These are phyloP conservation scores for Cyphellophora europaea DNA, from an alignment of 2,329 filamentous ascomycete species.

Conservation along the genomic window DNA sequence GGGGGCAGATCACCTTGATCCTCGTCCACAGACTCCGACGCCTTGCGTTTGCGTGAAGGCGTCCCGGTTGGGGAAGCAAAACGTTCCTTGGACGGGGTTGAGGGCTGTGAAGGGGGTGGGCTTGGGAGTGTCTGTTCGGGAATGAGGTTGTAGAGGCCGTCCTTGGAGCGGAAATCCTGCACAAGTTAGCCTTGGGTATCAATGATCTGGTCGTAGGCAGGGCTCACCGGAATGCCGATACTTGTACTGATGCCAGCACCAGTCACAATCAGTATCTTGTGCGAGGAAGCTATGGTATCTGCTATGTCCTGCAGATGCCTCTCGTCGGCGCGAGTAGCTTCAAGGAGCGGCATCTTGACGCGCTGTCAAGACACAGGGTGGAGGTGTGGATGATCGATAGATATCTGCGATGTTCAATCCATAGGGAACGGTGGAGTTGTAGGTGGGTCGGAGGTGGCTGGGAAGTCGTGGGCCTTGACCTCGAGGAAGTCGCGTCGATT, in stretches of 20 bases:
- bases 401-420: background rate
- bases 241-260: constrained; percentile 69
- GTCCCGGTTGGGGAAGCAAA: constrained; percentile 1
- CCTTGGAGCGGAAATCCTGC: constrained; percentile 32
- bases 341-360: constrained; percentile 19
- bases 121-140: constrained; percentile 41
- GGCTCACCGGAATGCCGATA: constrained; percentile 62
- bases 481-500: background rate
- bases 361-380: background rate
- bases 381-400: too few species aligned
- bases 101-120: constrained; percentile 11
- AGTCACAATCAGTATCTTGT: constrained; percentile 62
- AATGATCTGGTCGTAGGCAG: background rate
- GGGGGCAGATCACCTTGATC: constrained; percentile 38
- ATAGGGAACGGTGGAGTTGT: background rate
- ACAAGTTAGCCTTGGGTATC: constrained; percentile 6
- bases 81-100: constrained; percentile 14
- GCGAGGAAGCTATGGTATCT: constrained; percentile 53
- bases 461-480: too few species aligned
- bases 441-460: background rate
- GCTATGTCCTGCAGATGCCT: constrained; percentile 56
- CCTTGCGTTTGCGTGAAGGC: constrained; percentile 4
- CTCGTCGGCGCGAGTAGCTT: constrained; percentile 32
- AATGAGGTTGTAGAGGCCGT: constrained; percentile 63
- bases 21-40: constrained; percentile 22